Conservation (phyloP, 1,284 basidiomycete species). For the Ganoderma lingzhi region DNA sequence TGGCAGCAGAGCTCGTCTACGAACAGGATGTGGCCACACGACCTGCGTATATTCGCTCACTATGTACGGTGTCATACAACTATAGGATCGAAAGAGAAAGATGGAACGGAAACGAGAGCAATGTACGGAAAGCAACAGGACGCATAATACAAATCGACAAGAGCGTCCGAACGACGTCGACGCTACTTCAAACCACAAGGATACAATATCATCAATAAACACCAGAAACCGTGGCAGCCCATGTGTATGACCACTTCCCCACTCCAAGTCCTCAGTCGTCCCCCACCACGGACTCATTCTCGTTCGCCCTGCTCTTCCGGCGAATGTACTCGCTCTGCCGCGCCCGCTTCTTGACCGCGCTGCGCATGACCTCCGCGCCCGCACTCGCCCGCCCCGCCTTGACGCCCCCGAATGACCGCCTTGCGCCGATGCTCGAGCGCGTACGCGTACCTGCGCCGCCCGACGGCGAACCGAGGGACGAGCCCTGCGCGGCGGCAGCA, state of each 20-base stretch:
- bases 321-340: slow-evolving; percentile 71
- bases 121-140: background rate
- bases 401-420: slow-evolving; percentile 55
- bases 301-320: slow-evolving; percentile 39
- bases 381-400: slow-evolving; percentile 45
- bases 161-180: background rate
- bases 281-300: slow-evolving; percentile 15
- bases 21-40: background rate
- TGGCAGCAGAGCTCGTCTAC: background rate
- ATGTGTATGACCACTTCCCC: background rate
- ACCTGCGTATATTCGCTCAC: slow-evolving; percentile 10
- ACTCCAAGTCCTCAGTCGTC: background rate
- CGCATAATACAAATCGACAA: slow-evolving; percentile 24
- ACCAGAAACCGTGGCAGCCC: background rate
- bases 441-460: slow-evolving; percentile 29
- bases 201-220: slow-evolving; percentile 5
- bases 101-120: slow-evolving; percentile 9
- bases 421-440: slow-evolving; percentile 65
- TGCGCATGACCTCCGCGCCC: slow-evolving; percentile 50
- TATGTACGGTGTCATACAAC: slow-evolving; percentile 15
- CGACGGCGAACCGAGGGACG: slow-evolving; percentile 16
- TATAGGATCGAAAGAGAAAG: background rate
- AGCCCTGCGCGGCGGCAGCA: slow-evolving; percentile 45
- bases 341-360: slow-evolving; percentile 70
- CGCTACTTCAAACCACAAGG: background rate